Base-by-base conservation (phyloP, 2,329 filamentous ascomycete species). In the Sclerotinia spermophila region DNA sequence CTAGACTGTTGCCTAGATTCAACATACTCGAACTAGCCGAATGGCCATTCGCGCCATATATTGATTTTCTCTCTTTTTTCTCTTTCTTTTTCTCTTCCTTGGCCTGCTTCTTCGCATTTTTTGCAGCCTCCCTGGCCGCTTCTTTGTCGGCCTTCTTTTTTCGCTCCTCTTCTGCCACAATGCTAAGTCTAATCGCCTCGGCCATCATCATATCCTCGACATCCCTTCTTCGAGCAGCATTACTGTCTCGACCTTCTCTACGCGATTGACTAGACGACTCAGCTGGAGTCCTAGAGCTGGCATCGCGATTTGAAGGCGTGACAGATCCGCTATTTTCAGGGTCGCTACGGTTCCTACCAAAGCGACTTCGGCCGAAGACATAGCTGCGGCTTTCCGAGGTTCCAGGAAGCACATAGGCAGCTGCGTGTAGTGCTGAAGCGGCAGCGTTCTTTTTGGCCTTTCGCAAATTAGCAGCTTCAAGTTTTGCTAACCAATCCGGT, bases 121-220 rank as follows among this genome's bases (percentile, higher is more conserved):
- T 97, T 38, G 86, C 86, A 0, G 87, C 86, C 71, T 93, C 92
- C 79, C 94, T 95, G 38, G 86, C 86, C 0, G 86, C 86, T 71
- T 93, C 92, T 79, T 94, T 95, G 66, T 96, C 92, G 64, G 92
- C 90, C 77, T 93, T 96, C 61, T 87, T 90, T 75, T 93, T 92
- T n/a, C 95, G 87, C 56, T 98, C 95, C 77, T 98, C 95, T 79
- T 99, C 96, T 1, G 93, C 90, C 0, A 92, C 94, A n/a, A 99
- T 84, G 62, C 94, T 97, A 42, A 97, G 81, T 53, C 96, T 86
- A 62, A 99, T 96, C 0, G 96, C 96, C 80, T 99, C 96, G 85
- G 96, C 93, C 84, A 98, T 94, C 96, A 99, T 99, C 84, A 99
- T 92, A 64, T 97, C 95, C 79, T 99, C 96, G 75, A 98, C 94